phyloP scores from a whole-genome alignment of 805 yeast genomes.

The Kazachstania kunashirensis region DNA sequence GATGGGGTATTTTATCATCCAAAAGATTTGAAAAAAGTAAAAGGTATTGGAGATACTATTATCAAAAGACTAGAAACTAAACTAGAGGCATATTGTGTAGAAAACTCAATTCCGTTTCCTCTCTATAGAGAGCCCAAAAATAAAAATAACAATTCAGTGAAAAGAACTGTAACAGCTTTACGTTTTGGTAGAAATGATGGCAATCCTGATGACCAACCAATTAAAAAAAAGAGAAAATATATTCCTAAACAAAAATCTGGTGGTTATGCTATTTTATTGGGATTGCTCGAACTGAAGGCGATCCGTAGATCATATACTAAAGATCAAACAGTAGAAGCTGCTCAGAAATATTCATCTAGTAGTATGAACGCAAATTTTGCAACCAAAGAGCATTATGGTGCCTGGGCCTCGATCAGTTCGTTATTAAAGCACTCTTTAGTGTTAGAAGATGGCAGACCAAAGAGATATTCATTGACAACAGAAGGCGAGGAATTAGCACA shows the following conservation, averaged over 20 bases:
- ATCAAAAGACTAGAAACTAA: constrained; percentile 40
- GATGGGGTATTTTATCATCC: constrained; percentile 44
- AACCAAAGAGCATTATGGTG: constrained; percentile 55
- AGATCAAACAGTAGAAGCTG: constrained; percentile 46
- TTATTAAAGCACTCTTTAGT: constrained; percentile 54
- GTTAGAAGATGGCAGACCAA: constrained; percentile 44
- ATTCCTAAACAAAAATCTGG: constrained; percentile 73
- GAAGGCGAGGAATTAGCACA: constrained; percentile 58
- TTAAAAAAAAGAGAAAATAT: constrained; percentile 31
- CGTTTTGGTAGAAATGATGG: constrained; percentile 10
- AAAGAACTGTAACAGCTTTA: constrained; percentile 14
- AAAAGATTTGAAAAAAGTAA: constrained; percentile 46
- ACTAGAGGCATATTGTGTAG: constrained; percentile 47
- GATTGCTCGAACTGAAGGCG: constrained; percentile 42
- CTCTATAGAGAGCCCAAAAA: too few relatives aligned
- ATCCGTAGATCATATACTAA: constrained; percentile 50
- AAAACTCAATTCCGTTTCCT: constrained; percentile 33
- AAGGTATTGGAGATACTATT: constrained; percentile 65
- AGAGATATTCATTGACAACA: constrained; percentile 54
- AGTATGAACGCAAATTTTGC: constrained; percentile 54
- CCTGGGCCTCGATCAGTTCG: constrained; percentile 65
- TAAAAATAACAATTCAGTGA: constrained; percentile 6
- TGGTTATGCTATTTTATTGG: constrained; percentile 70
- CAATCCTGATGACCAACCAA: constrained; percentile 6
- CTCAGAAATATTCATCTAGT: constrained; percentile 44